Evolutionary conservation across 2,329 filamentous ascomycete species (phyloP).

Genomic region (Tolypocladium pustulatum): DNA sequence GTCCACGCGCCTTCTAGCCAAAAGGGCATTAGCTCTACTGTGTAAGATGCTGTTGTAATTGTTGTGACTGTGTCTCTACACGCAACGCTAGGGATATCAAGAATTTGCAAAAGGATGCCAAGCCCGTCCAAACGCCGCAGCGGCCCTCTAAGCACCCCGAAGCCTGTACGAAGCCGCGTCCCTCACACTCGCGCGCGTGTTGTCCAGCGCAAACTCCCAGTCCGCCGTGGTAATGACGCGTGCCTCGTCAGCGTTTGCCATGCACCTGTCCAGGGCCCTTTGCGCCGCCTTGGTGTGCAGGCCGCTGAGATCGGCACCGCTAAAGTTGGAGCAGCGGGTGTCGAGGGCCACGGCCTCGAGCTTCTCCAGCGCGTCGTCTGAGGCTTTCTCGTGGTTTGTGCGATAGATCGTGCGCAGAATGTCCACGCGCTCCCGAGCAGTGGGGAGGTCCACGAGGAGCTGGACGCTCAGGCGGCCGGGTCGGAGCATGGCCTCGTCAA

Average conservation of each 20-base stretch:
- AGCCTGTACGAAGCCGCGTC: conserved; percentile 32
- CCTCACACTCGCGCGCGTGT: conserved; percentile 39
- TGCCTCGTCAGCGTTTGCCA: conserved; percentile 15
- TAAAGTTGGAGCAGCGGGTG: conserved; percentile 63
- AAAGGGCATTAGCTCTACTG: not conserved
- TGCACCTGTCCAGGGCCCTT: conserved; percentile 32
- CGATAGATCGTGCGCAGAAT: conserved; percentile 64
- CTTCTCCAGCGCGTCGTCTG: conserved; percentile 36
- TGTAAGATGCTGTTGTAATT: not conserved
- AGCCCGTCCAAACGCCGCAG: not conserved
- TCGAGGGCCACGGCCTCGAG: conserved; percentile 58
- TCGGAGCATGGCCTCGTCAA: conserved; percentile 88
- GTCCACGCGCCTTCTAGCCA: not conserved
- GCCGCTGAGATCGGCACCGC: conserved; percentile 50
- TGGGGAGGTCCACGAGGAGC: conserved; percentile 84
- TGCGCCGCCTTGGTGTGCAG: conserved; percentile 37
- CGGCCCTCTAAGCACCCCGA: conserved; percentile 7
- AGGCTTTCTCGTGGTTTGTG: conserved; percentile 24
- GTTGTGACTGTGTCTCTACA: not conserved
- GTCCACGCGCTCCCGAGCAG: conserved; percentile 67
- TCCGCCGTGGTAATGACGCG: conserved; percentile 26
- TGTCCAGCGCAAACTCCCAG: conserved; percentile 41
- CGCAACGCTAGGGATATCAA: not conserved
- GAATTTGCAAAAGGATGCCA: not conserved
- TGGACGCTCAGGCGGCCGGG: conserved; percentile 80